Evolutionary conservation across 75 land plant species (phyloP).

Genomic region (Chamaecyparis obtusa): DNA sequence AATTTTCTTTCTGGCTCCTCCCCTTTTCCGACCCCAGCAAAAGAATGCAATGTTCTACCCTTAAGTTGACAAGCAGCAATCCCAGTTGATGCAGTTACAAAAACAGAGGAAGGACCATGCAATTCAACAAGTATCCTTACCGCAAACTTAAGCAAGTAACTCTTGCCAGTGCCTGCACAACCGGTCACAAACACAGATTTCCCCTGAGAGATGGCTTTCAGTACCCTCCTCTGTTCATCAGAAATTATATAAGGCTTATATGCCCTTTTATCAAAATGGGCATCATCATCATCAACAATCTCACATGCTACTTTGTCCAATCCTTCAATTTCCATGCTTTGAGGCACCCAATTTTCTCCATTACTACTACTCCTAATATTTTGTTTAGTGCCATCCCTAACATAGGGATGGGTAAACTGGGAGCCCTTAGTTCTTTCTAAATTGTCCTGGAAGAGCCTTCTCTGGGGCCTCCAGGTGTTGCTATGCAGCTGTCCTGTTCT

Average conservation of each 20-base stretch:
- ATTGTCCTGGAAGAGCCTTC: background rate
- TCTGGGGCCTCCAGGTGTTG: background rate
- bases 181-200: slow-evolving; percentile 82
- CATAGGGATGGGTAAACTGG: background rate
- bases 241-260: slow-evolving; percentile 15
- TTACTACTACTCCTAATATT: too few species aligned
- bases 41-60: slow-evolving; percentile 59
- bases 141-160: slow-evolving; percentile 44
- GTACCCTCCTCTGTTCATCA: slow-evolving; percentile 40
- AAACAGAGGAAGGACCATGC: slow-evolving; percentile 39
- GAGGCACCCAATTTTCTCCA: background rate
- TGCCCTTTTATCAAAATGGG: background rate
- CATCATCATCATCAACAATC: background rate
- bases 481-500: background rate
- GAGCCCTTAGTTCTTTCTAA: background rate
- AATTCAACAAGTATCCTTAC: slow-evolving; percentile 26
- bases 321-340: background rate
- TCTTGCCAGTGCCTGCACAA: slow-evolving; percentile 86
- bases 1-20: slow-evolving; percentile 14
- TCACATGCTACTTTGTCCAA: background rate
- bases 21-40: slow-evolving; percentile 62
- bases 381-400: background rate
- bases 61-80: slow-evolving; percentile 43
- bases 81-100: slow-evolving; percentile 80
- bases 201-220: slow-evolving; percentile 43